Evolutionary conservation across 257 asterid genomes (phyloP).

Genomic region (Nicotiana paniculata): DNA sequence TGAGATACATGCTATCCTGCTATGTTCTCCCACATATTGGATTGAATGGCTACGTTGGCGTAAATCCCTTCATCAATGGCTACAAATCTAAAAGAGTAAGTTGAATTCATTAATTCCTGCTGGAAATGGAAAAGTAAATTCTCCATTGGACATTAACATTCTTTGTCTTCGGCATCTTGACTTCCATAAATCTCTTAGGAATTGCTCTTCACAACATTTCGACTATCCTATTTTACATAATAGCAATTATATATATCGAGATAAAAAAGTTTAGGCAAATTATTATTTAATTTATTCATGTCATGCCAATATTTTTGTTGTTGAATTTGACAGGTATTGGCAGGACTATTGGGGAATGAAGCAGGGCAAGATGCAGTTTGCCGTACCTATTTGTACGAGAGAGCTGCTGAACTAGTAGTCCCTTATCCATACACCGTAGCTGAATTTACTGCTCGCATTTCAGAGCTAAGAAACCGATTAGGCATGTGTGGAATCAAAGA

Average conservation of each 20-base stretch:
- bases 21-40: constrained; percentile 42
- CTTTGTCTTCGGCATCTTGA: not conserved
- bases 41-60: constrained; percentile 38
- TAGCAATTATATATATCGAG: too few species aligned
- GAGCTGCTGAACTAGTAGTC: constrained; percentile 15
- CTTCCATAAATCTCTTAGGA: too few species aligned
- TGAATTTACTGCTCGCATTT: constrained; percentile 33
- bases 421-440: constrained; percentile 36
- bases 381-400: constrained; percentile 28
- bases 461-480: constrained; percentile 32
- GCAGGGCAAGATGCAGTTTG: constrained; percentile 50
- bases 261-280: too few species aligned
- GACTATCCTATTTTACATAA: too few species aligned
- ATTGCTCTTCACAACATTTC: too few species aligned
- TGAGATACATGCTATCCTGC: constrained; percentile 37
- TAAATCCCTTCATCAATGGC: constrained; percentile 38
- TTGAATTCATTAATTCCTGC: too few species aligned
- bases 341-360: constrained; percentile 42
- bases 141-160: not conserved
- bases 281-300: too few species aligned
- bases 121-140: too few species aligned
- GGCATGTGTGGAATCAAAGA: constrained; percentile 35
- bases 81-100: constrained; percentile 21
- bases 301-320: too few species aligned
- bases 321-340: constrained; percentile 24